Evolutionary conservation across 768 basidiomycete species (phyloP).

Genomic region (Mycena metata): DNA sequence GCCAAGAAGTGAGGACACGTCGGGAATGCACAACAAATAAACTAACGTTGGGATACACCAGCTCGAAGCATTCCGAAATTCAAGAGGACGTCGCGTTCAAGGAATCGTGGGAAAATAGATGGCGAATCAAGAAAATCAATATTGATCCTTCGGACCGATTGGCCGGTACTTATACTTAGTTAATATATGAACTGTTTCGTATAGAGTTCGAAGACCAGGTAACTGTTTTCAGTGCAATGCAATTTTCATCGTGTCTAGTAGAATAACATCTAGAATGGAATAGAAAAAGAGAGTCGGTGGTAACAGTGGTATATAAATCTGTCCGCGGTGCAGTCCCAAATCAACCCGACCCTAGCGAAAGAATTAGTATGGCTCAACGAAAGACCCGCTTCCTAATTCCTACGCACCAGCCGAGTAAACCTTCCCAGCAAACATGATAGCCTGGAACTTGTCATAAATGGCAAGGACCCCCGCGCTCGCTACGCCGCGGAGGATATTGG

Average conservation of each 20-base stretch:
- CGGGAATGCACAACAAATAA: not conserved
- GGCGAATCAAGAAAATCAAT: conserved; percentile 9
- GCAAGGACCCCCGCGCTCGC: conserved; percentile 91
- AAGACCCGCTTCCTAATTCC: not conserved
- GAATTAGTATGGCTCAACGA: conserved; percentile 5
- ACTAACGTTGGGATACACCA: conserved; percentile 27
- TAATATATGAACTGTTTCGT: too few species aligned
- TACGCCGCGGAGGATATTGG: conserved; percentile 83
- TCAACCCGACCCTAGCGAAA: not conserved
- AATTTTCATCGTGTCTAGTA: too few species aligned
- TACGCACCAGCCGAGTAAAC: conserved; percentile 73
- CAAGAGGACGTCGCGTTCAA: too few species aligned
- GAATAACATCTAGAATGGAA: too few species aligned
- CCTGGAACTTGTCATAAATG: conserved; percentile 88
- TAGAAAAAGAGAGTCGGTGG: not conserved
- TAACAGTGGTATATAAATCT: not conserved
- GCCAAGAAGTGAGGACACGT: not conserved
- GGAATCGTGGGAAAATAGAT: not conserved
- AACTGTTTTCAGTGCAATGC: too few species aligned
- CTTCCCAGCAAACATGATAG: conserved; percentile 79
- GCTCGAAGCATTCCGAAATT: conserved; percentile 26
- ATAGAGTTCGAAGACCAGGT: too few species aligned
- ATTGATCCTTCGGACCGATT: too few species aligned
- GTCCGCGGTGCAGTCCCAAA: not conserved
- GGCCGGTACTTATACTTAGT: too few species aligned